Evolutionary conservation across 495 filamentous ascomycete species (phyloP), one percentile per base, ranked within the genome.

Genomic region (Lasiosphaeria ovina): DNA sequence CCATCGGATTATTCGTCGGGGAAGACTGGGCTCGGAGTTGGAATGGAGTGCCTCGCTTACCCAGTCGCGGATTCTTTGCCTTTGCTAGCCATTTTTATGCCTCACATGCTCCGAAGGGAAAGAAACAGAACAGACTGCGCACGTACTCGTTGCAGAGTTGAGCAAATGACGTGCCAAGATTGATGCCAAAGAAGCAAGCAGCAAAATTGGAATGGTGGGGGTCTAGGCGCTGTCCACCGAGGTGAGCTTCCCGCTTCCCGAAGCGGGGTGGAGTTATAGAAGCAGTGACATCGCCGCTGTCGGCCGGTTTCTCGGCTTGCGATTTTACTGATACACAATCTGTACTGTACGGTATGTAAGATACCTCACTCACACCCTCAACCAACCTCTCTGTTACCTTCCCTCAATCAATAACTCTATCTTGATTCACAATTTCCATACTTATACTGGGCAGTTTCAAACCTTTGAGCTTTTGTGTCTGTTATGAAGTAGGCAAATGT

Each of bases 51-150:
- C 51, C 3, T 35, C 24, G 51, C 51, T 53, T 36, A n/a, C 51
- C 4, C 10, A 36, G 51, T 36, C 16, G 55, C 69, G 36, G 54
- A 44, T 45, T 71, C 70, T 65, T 74, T 74, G 51, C 69, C 70
- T 66, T 73, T 74, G 40, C 62, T 62, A 34, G 70, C 68, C 72
- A 73, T 75, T 52, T 55, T 36, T 31, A 12, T 11, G 36, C 34
- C 44, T 57, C 55, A 57, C 55, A 57, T 57, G 35, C 24, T 42
- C 10, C 47, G 49, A 24, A 12, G 34, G 12, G 34, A 38, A 34
- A 54, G 32, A 54, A 54, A 5, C 3, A 36, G 34, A 16, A 38
- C 3, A 54, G 11, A 7, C 12, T 0, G 12, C 38, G 38, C 44
- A 45, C 2, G 11, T 47, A 14, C 44, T 42, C 16, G 44, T 11